These are phyloP conservation scores for Gentiana macrophylla DNA, from an alignment of 257 asterid species.

Conservation along the genomic window DNA sequence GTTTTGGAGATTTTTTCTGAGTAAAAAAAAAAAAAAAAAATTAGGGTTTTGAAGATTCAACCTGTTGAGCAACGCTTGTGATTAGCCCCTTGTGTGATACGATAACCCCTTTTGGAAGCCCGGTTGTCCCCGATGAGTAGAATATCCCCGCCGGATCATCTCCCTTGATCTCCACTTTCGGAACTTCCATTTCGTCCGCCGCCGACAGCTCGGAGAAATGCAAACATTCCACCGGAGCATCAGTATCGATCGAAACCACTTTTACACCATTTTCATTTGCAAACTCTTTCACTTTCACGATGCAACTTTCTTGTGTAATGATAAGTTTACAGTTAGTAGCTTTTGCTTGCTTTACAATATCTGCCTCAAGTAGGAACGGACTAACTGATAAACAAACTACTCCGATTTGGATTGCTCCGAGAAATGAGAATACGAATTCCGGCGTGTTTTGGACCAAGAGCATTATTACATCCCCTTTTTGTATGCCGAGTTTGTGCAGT, in stretches of 20 bases:
- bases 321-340: constrained; percentile 34
- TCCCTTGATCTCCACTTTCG: too few relatives aligned
- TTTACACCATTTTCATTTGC: constrained; percentile 9
- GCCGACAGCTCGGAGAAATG: constrained; percentile 21
- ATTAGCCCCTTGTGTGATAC: too few relatives aligned
- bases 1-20: too few relatives aligned
- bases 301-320: constrained; percentile 34
- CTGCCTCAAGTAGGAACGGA: constrained; percentile 31
- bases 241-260: constrained; percentile 23
- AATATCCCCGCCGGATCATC: too few relatives aligned
- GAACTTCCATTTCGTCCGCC: constrained; percentile 17
- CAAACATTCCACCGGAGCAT: constrained; percentile 11
- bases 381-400: constrained; percentile 40
- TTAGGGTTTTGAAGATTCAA: too few relatives aligned
- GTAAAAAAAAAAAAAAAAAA: too few relatives aligned
- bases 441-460: constrained; percentile 49
- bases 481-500: constrained; percentile 31
- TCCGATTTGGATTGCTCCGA: constrained; percentile 27
- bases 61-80: too few relatives aligned
- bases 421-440: constrained; percentile 17
- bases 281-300: constrained; percentile 21
- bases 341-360: constrained; percentile 24
- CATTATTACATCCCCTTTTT: constrained; percentile 37
- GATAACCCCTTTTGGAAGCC: too few relatives aligned
- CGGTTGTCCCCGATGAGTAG: too few relatives aligned